Base-by-base conservation (phyloP, 106 monocot species). In the Dioscorea alata region DNA sequence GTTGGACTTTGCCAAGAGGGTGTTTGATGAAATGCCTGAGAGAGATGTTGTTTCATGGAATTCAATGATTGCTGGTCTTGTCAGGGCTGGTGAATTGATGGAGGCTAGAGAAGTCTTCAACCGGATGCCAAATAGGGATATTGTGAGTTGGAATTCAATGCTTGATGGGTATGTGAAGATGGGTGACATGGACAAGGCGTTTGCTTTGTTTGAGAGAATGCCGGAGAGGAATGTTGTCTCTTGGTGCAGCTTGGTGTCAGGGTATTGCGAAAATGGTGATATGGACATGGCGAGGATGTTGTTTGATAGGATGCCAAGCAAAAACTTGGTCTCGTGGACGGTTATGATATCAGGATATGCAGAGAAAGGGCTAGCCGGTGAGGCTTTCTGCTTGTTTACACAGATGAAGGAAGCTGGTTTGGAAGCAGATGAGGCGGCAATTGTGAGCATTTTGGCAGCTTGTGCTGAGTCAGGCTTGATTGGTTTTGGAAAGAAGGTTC, bases 281-380 rank as follows among this genome's bases (percentile, higher is more conserved):
- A 72, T 90, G 85, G 83, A 85, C 21, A 83, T 85, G 78, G 94
- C 94, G 6, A 74, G 81, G 61, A 17, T 83, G 70, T 57, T 94
- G 68, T 94, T 94, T 59, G 87, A 94, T 74, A 81, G 65, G 34
- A 90, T 94, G 90, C 85, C 87, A 4, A 59, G 20, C 3, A 87
- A 79, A 71, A 94, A 90, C 61, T 85, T 90, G 70, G 84, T 94
- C 16, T 22, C 83, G 0, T 94, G 94, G 94, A 90, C 94, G 0
- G 88, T 94, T 28, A 94, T 94, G 71, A 65, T 90, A 31, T 75
- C 90, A 24, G 90, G 80, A 0, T 94, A 85, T 76, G 94, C 90
- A 0, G 74, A 80, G 21, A 90, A 79, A 70, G 90, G 90, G 4
- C 59, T 72, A 22, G 78, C 71, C 0, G 61, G 60, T 22, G 85